Evolutionary conservation across 306 rosid genomes (phyloP).

Genomic region (Rosa lucieae): DNA sequence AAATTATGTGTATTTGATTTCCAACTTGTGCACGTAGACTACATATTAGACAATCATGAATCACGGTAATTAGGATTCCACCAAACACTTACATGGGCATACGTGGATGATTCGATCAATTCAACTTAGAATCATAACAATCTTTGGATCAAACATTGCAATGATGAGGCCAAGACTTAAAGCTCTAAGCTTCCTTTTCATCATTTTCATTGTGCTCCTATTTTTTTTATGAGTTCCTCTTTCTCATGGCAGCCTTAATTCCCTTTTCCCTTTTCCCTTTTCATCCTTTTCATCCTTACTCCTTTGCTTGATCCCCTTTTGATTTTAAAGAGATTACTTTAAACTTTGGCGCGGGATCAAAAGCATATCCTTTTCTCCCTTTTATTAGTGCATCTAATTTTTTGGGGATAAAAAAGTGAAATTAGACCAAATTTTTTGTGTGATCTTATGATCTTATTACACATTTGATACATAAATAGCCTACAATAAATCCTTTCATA

Average conservation of each 20-base stretch:
- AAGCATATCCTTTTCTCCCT: conserved; percentile 2
- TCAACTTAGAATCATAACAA: not conserved
- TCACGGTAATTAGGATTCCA: not conserved
- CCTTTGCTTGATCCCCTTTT: not conserved
- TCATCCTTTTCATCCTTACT: not conserved
- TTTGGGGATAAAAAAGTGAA: not conserved
- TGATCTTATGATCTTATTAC: no score
- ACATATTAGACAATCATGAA: not conserved
- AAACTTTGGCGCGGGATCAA: not conserved
- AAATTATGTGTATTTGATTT: not conserved
- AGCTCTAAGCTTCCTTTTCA: not conserved
- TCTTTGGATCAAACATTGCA: not conserved
- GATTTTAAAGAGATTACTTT: conserved; percentile 1
- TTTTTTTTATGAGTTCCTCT: not conserved
- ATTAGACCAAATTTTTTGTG: no score
- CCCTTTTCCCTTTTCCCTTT: conserved; percentile 4
- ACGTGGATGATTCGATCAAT: not conserved
- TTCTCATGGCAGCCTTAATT: not conserved
- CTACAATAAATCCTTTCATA: no score
- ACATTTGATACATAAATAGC: no score
- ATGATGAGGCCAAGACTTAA: not conserved
- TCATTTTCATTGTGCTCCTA: not conserved
- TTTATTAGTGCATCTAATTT: not conserved
- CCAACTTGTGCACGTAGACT: not conserved
- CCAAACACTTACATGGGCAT: not conserved